Base-by-base conservation (phyloP, 2,329 filamentous ascomycete species). In the Colletotrichum sp. region DNA sequence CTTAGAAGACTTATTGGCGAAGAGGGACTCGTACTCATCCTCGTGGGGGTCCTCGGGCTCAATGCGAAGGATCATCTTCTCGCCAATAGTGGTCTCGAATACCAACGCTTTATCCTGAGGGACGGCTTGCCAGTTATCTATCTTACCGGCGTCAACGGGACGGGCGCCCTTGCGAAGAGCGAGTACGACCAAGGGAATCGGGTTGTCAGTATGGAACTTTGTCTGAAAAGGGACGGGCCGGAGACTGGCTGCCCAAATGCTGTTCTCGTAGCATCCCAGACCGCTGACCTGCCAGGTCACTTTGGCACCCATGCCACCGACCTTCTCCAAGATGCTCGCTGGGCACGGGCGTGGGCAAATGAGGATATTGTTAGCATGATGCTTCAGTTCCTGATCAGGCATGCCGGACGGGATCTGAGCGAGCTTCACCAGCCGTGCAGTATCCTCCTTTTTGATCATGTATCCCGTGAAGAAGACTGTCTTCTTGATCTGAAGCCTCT, bases 391-490 rank as follows among this genome's bases (percentile, higher is more conserved):
- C 69, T 91, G 89, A 67, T 94, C 92, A 32, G 92, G 88, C 70
- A 92, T 86, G 74, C 90, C 89, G 6, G 87, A 81, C 6, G 93
- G 93, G 24, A 95, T 87, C 68, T 92, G 85, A 34, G 93, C 92
- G n/a, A 98, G 89, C 8, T 90, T 90, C 72, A 95, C 90, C 49
- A 99, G 88, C 71, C 91, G 92, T 81, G 94, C 91, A 3, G 93
- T 93, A 83, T 97, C 95, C 30, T 91, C 88, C 64, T 92, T 88
- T 55, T 89, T 89, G 78, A 99, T 93, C 85, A 98, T 92, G 85
- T 99, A 99, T 66, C 95, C 95, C 2, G 97, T 98, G 85, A 96
- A 98, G 85, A 96, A 95, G 66, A 98, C 93, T 2, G 93, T 95
- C 82, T 96, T 96, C 84, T 95, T 95, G 83, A 99, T 95, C 79